These are phyloP conservation scores for Cystobasidiaceae sp. DNA, from an alignment of 1,284 basidiomycete species.

Conservation along the genomic window DNA sequence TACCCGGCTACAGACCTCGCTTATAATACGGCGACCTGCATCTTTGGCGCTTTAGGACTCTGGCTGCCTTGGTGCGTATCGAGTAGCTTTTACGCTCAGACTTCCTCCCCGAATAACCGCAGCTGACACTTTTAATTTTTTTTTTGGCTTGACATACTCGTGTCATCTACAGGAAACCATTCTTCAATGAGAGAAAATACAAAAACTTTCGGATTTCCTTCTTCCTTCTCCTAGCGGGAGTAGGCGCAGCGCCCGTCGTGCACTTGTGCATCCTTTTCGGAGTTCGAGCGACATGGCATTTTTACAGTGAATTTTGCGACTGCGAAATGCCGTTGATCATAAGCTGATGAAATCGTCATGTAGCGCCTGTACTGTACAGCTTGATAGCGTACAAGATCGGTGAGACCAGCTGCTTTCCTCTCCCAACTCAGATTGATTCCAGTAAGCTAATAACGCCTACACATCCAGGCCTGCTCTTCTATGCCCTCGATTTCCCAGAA, in stretches of 20 bases:
- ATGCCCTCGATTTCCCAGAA: conserved; percentile 72
- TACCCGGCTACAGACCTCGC: conserved; percentile 4
- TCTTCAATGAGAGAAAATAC: conserved; percentile 78
- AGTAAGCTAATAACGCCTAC: not conserved
- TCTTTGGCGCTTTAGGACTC: conserved; percentile 31
- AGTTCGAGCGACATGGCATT: conserved; percentile 53
- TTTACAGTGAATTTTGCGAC: conserved; percentile 59
- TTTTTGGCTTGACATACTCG: conserved; percentile 53
- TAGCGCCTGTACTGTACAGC: conserved; percentile 1
- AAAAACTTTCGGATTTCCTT: conserved; percentile 72
- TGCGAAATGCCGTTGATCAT: not conserved
- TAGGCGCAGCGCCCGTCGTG: conserved; percentile 66
- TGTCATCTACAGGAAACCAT: conserved; percentile 64
- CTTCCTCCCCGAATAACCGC: no score
- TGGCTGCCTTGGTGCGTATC: conserved; percentile 48
- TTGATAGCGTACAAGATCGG: conserved; percentile 6
- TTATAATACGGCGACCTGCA: conserved; percentile 21
- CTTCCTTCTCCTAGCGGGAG: conserved; percentile 71
- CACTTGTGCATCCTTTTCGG: conserved; percentile 62
- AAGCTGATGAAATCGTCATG: not conserved
- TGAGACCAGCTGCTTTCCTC: conserved; percentile 47
- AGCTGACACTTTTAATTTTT: no score
- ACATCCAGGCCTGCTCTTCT: conserved; percentile 76
- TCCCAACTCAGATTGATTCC: conserved; percentile 60
- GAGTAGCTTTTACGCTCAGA: no score